These are phyloP conservation scores for Saccharomyces pastorianus DNA, from an alignment of 1,139 yeast genomes.

Conservation along the genomic window DNA sequence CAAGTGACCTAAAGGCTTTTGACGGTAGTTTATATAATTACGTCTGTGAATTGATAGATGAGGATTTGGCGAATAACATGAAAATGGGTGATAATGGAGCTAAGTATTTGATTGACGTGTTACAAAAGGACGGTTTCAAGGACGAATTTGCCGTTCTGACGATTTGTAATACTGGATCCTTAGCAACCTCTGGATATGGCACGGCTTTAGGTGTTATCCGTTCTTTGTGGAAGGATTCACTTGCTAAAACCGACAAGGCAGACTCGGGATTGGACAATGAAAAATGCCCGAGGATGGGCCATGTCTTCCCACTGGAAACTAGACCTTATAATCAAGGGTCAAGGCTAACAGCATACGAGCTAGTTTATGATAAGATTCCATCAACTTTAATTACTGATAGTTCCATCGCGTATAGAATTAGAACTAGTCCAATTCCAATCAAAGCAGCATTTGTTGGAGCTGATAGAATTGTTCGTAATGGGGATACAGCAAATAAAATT, in stretches of 20 bases:
- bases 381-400: slow-evolving; percentile 84
- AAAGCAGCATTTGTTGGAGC: slow-evolving; percentile 94
- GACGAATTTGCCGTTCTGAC: slow-evolving; percentile 78
- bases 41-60: slow-evolving; percentile 55
- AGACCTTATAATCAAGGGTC: slow-evolving; percentile 97
- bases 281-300: slow-evolving; percentile 40
- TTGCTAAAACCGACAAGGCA: slow-evolving; percentile 16
- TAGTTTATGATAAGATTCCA: slow-evolving; percentile 78
- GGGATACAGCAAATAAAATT: slow-evolving; percentile 93
- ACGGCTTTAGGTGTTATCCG: slow-evolving; percentile 91
- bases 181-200: slow-evolving; percentile 96
- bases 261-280: slow-evolving; percentile 26
- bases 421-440: slow-evolving; percentile 43
- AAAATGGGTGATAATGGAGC: slow-evolving; percentile 78
- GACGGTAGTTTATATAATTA: slow-evolving; percentile 40
- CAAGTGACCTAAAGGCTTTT: slow-evolving; percentile 29
- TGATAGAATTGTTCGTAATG: slow-evolving; percentile 86
- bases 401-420: slow-evolving; percentile 75
- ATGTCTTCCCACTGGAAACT: slow-evolving; percentile 85
- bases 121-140: slow-evolving; percentile 42
- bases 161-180: slow-evolving; percentile 78
- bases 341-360: slow-evolving; percentile 82
- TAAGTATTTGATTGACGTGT: slow-evolving; percentile 46
- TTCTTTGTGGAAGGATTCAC: slow-evolving; percentile 47
- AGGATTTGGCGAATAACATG: slow-evolving; percentile 68